Base-by-base conservation (phyloP, 768 basidiomycete species). In the Amanita polypyramis region DNA sequence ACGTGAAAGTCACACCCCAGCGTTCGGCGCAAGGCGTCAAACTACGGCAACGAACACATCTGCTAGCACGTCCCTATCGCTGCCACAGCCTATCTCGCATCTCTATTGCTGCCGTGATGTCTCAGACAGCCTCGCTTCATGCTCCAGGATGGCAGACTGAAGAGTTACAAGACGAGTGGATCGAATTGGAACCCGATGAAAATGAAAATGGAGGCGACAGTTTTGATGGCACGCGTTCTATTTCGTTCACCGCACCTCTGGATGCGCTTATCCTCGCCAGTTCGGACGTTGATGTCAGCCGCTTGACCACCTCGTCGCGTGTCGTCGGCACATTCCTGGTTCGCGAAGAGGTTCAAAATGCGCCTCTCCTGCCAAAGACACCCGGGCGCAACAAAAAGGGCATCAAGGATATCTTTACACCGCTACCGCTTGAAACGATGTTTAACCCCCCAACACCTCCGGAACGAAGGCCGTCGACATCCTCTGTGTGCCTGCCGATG, bases 391-490 rank as follows among this genome's bases (percentile, higher is more conserved):
- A 70, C 51, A 79, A 79, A 60, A 82, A 79, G 51, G 66, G 69
- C n/a, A 56, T 67, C 33, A 90, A 85, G 64, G 80, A 86, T 63
- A 79, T 97, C 60, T 97, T 97, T 68, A 89, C 82, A 47, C 90
- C 91, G 0, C 62, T 92, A 46, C 82, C 84, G 20, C 71, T 96
- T 7, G 92, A 96, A 64, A 76, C 75, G 47, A 91, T 96, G 88
- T 96, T 95, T 55, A 87, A 94, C 52, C 93, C 93, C 6, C 93
- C 93, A 1, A 88, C 90, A 5, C 89, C 89, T 3, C 87, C 85
- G 4, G 57, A 62, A 14, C 54, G 12, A n/a, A 37, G 43, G 20
- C n/a, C 56, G 49, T 51, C 45, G 20, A 42, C 47, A 45, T 53
- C 48, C 29, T 25, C 37, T 33, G 25, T 44, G 10, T 23, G 39